These are phyloP conservation scores for Volvariella volvacea DNA, from an alignment of 1,284 basidiomycete genomes.

Conservation along the genomic window DNA sequence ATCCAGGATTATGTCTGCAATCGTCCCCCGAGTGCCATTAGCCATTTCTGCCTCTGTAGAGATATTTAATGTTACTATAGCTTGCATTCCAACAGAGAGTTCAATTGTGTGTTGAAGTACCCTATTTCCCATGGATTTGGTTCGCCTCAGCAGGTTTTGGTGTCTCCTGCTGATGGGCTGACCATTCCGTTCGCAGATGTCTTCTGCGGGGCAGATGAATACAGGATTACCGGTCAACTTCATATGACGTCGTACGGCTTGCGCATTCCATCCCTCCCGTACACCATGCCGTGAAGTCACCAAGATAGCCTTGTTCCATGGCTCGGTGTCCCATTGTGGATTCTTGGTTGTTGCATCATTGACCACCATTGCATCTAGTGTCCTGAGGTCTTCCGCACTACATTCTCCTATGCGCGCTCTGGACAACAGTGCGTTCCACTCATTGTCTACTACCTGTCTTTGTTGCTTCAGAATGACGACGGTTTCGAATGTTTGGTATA, in stretches of 20 bases:
- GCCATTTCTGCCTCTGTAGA: slow-evolving; percentile 18
- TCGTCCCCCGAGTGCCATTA: slow-evolving; percentile 18
- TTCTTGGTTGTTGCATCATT: slow-evolving; percentile 10
- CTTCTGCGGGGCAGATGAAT: slow-evolving; percentile 18
- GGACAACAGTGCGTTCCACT: slow-evolving; percentile 19
- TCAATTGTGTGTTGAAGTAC: slow-evolving; percentile 8
- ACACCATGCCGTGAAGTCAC: slow-evolving; percentile 30
- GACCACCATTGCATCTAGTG: slow-evolving; percentile 18
- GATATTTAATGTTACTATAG: slow-evolving; percentile 17
- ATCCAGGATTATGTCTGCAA: slow-evolving; percentile 16
- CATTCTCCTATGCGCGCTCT: slow-evolving; percentile 17
- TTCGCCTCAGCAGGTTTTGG: slow-evolving; percentile 7
- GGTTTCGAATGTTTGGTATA: slow-evolving; percentile 25
- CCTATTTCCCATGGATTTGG: background rate
- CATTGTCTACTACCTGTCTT: slow-evolving; percentile 17
- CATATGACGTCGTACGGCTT: slow-evolving; percentile 13
- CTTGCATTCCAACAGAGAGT: slow-evolving; percentile 16
- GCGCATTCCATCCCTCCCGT: slow-evolving; percentile 24
- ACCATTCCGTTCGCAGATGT: slow-evolving; percentile 12
- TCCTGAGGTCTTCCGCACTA: slow-evolving; percentile 15
- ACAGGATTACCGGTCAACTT: slow-evolving; percentile 6
- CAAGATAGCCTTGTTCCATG: slow-evolving; percentile 23
- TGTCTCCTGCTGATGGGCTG: too few relatives aligned
- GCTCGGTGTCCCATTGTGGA: too few relatives aligned
- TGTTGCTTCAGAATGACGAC: slow-evolving; percentile 24